Base-by-base conservation (phyloP, 345 rosid genomes). In the Limnanthes douglasii region DNA sequence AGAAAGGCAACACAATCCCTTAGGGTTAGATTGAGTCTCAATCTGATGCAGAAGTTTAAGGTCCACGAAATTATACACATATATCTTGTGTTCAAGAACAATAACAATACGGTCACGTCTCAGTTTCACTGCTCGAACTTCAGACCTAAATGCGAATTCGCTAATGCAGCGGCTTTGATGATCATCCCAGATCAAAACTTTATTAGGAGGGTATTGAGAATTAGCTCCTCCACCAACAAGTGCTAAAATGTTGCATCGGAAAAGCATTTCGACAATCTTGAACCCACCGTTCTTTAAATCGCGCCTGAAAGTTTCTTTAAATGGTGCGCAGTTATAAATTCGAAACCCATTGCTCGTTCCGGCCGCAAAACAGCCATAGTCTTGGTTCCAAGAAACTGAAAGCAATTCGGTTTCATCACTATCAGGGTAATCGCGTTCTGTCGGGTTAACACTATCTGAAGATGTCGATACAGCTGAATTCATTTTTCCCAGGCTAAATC, bases 121-220 rank as follows among this genome's bases (percentile, higher is more conserved):
- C 38, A 88, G 34, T 48, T 66, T 78, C 51, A 75, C 97, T 9
- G 78, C 72, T 29, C 86, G 78, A 18, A 86, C 66, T 9, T 86
- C 85, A 1, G 93, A 82, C 43, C 86, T 58, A 53, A 82, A 86
- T 3, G 88, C 53, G 37, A 78, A 75, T 40, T 88, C 95, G 57
- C 81, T 73, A 17, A 88, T 76, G 63, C 93, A 78, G 39, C 75
- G 69, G 48, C 78, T 75, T 44, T 82, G 90, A 37, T 69, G 79
- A 50, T 88, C 97, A 64, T 88, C 90, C 93, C 95, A 82, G 22
- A 88, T 78, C 53, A 82, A 49, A 14, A 76, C 93, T 62, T 82
- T 82, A 50, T 69, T 75, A 3, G 93, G 68, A 36, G 97, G 79
- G 39, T 82, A 78, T 48, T 69, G 88, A 14, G 93, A 75, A 61